Base-by-base conservation (phyloP, 768 basidiomycete species). In the Podaxis mareebaensis region DNA sequence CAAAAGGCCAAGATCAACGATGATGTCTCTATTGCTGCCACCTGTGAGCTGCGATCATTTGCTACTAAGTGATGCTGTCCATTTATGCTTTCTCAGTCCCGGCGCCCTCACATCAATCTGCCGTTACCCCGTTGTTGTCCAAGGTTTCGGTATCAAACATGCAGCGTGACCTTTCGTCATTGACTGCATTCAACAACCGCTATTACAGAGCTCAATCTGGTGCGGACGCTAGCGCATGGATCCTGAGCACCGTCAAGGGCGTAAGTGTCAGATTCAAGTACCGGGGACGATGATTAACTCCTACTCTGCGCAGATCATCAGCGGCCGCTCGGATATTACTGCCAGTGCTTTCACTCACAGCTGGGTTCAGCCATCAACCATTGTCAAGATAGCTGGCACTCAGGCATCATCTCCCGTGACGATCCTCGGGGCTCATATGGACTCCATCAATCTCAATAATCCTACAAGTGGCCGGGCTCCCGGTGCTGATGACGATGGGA, bases 401-500 rank as follows among this genome's bases (percentile, higher is more conserved):
- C 66, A 67, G 30, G 59, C 73, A n/a, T 64, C 70, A 30, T 66
- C 67, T n/a, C 72, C 75, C 3, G 68, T 74, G 53, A 74, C 75
- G 40, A 76, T 81, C 58, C 64, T 81, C 44, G 79, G 76, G 20
- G 75, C 78, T 8, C 80, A 80, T 62, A 75, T 81, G 67, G 79
- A 81, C 61, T 80, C 76, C 5, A 77, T 78, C 66, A 81, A 80
- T 65, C 71, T 72, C 42, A 70, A 69, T 66, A 77, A 65, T 46
- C 78, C 79, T 0, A 74, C 76, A 2, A 72, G 68, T 40, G 78
- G 79, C 44, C 76, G 77, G 26, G 81, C 81, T 12, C 83, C 82
- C 30, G 83, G 83, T 54, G 79, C 79, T 0, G 82, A 83, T 56
- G 83, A 83, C 65, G 81, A 82, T 57, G 83, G 82, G 15, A 78